phyloP scores from a whole-genome alignment of 2,329 filamentous ascomycete species.

The Fusarium sp. region DNA sequence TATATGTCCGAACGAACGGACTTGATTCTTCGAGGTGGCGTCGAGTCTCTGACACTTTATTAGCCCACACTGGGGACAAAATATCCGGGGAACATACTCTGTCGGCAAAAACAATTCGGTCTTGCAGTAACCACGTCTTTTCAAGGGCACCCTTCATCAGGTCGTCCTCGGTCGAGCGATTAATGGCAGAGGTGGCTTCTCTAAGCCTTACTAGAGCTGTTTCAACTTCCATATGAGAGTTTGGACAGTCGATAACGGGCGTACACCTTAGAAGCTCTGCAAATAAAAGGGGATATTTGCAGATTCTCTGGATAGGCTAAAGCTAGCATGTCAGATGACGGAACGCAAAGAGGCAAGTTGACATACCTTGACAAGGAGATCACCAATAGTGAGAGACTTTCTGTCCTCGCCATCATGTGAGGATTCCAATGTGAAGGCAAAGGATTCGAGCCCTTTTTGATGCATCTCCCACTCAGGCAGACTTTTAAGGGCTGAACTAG shows the following conservation, averaged over 20 bases:
- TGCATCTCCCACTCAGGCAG: constrained; percentile 80
- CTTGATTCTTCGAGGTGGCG: constrained; percentile 67
- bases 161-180: constrained; percentile 82
- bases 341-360: not conserved
- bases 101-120: constrained; percentile 77
- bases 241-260: constrained; percentile 84
- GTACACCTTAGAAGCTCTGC: constrained; percentile 84
- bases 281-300: constrained; percentile 89
- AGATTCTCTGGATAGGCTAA: constrained; percentile 90
- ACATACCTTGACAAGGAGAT: constrained; percentile 86
- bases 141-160: constrained; percentile 75
- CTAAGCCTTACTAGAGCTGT: constrained; percentile 76
- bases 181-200: constrained; percentile 80
- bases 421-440: constrained; percentile 79
- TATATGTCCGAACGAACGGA: constrained; percentile 82
- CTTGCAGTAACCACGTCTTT: constrained; percentile 85
- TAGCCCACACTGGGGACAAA: not conserved
- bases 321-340: constrained; percentile 1
- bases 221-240: constrained; percentile 81
- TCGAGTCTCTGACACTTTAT: constrained; percentile 55
- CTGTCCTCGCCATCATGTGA: constrained; percentile 68
- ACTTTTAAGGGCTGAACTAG: constrained; percentile 72
- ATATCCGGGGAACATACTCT: constrained; percentile 61
- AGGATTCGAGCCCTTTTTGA: constrained; percentile 84
- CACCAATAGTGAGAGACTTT: constrained; percentile 82